Base-by-base conservation (phyloP, 106 monocot species). In the Alisma plantagoaquatica region DNA sequence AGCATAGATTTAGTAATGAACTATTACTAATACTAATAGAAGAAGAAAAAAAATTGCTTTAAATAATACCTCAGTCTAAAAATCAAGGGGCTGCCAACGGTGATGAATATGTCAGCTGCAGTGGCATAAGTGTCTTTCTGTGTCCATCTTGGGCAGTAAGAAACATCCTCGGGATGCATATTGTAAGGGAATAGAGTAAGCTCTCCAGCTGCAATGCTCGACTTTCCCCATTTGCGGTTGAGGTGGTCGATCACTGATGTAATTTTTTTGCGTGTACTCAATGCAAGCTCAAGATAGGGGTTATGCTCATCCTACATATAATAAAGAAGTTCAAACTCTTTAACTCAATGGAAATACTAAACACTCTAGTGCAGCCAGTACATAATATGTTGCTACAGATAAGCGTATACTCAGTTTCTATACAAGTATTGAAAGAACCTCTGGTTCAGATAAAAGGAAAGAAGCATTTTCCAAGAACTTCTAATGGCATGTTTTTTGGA, bases 171-270 rank as follows among this genome's bases (percentile, higher is more conserved):
- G 45, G 64, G 64, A 23, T 76, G 74, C 49, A 57, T 45, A 29
- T 17, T 64, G 53, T 77, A 98, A 9, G 89, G 96, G 8, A 98
- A 70, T 52, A 98, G 89, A 24, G 75, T 54, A 10, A 98, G 78
- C 54, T 98, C 96, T 33, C 75, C 73, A 4, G 52, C 69, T 42
- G 78, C 84, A 41, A 82, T 56, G 50, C 65, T 76, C 48, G 78
- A 85, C 26, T 53, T 70, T 33, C 85, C 85, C 96, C 96, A 98
- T 79, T 98, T 98, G 48, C 84, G 72, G 53, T 77, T 81, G 17
- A 98, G 67, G 62, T 98, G 96, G 42, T 98, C 89, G 19, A 98
- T 53, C 50, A 98, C 75, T 19, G 96, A 98, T 41, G 84, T 73
- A 59, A 98, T 85, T 53, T 76, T 89, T 75, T 98, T 98, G 24